Conservation (phyloP, 306 rosid species). For the Adenanthera pavonina region DNA sequence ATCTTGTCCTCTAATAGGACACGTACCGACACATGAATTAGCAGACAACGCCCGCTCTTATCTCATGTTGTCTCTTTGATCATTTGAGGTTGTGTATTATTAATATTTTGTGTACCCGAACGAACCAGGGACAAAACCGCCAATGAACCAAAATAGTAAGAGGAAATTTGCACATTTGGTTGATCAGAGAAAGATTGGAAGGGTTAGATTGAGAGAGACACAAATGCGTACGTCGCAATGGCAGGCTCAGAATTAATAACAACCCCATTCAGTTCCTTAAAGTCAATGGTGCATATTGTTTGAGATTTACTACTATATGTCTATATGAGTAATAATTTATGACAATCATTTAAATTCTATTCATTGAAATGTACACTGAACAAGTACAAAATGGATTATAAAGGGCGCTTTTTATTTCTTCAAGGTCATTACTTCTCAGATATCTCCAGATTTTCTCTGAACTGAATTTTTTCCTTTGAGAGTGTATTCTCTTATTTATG, state of each 20-base stretch:
- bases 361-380: neutral
- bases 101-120: neutral
- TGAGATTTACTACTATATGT: neutral
- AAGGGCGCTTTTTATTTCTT: neutral
- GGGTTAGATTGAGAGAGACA: neutral
- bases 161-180: neutral
- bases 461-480: neutral
- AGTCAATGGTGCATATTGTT: neutral
- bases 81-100: neutral
- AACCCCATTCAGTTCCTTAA: neutral
- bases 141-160: neutral
- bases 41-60: constrained; percentile 48
- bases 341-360: neutral
- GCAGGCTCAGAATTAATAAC: neutral
- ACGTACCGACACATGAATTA: constrained; percentile 49
- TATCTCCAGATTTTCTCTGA: neutral
- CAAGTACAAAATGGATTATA: neutral
- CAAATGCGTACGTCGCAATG: neutral
- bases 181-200: neutral
- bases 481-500: too few species aligned
- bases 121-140: neutral
- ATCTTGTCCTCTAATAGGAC: constrained; percentile 40
- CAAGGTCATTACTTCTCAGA: neutral
- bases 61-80: constrained; percentile 34
- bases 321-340: neutral